Percentiles rank a stretch among this genome's conserved stretches.
Conservation (phyloP, 495 filamentous ascomycete species). For the Cladorrhinum samala region DNA sequence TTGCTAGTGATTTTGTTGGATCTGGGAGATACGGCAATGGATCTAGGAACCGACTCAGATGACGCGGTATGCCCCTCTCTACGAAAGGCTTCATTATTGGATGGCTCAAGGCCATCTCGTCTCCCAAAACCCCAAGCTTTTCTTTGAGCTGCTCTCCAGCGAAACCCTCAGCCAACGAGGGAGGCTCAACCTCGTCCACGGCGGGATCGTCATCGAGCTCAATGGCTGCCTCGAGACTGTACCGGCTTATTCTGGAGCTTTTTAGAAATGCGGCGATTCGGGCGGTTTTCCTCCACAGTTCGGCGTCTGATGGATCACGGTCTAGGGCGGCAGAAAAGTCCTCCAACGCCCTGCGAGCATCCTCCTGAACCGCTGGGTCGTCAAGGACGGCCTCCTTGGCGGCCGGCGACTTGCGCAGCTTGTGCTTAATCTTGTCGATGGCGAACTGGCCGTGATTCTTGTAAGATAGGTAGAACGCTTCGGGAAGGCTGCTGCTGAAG, state of each 20-base stretch:
- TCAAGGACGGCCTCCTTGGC: slow-evolving; percentile 29
- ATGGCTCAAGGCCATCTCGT: slow-evolving; percentile 62
- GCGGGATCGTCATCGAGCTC: slow-evolving; percentile 75
- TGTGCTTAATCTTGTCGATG: slow-evolving; percentile 60
- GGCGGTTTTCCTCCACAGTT: slow-evolving; percentile 86
- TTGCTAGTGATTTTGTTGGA: slow-evolving; percentile 33
- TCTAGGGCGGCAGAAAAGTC: slow-evolving; percentile 73
- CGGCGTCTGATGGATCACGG: slow-evolving; percentile 85
- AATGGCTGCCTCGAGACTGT: slow-evolving; percentile 85
- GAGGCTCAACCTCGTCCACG: slow-evolving; percentile 63
- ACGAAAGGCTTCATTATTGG: slow-evolving; percentile 57
- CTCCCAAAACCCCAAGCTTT: slow-evolving; percentile 60
- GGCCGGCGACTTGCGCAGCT: slow-evolving; percentile 33
- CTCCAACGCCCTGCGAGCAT: slow-evolving; percentile 46
- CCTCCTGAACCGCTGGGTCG: slow-evolving; percentile 33
- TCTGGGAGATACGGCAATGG: slow-evolving; percentile 71
- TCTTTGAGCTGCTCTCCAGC: slow-evolving; percentile 71
- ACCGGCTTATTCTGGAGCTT: slow-evolving; percentile 71
- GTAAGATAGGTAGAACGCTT: slow-evolving; percentile 85
- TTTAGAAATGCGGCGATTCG: slow-evolving; percentile 68
- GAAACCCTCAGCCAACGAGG: slow-evolving; percentile 79
- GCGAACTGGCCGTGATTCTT: slow-evolving; percentile 92
- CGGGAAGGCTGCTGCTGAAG: slow-evolving; percentile 71
- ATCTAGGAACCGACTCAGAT: slow-evolving; percentile 62
- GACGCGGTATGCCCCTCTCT: slow-evolving; percentile 56